Evolutionary conservation across 2,329 filamentous ascomycete species (phyloP), one percentile per base, ranked within the genome.

Genomic region (Clonostachys byssicola): DNA sequence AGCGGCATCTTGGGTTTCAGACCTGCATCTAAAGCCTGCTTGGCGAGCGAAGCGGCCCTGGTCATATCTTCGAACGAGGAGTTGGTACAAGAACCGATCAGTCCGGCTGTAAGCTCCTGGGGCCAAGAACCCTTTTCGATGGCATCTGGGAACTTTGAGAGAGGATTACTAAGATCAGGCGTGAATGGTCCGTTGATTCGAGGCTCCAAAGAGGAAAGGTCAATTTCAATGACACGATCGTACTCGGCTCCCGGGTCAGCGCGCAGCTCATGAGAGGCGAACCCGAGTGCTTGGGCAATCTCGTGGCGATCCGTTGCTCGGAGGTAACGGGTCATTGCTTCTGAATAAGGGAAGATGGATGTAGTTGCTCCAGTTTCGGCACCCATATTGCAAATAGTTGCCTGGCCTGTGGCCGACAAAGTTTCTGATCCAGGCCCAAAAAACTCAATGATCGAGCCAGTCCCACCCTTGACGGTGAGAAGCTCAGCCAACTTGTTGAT

Each of bases 281-380:
- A 89, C 36, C 77, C 69, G 58, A 75, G 51, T 88, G 81, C 60
- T 64, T 89, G 83, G 60, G 84, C 86, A 58, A 89, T 89, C 36
- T 77, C 69, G 58, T 74, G 71, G 59, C 86, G 83, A 74, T 88
- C 88, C 55, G 86, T 90, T 38, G 85, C 83, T 48, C 71, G 71
- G 43, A 90, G 75, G 71, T 89, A 90, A 61, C 88, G 81, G 71
- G 88, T 83, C 85, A 89, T 89, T 63, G 83, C 78, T 67, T 89
- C 83, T 68, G 88, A 88, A 80, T 88, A 89, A 53, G 86, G 86
- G 80, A 90, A 90, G 44, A 89, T 64, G 20, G 84, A 88, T 46
- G 85, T 89, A 40, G 85, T 89, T 49, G 85, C 77, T 56, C 77
- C 77, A 49, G 74, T 74, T 54, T 75, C 71, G 54, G 72, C 72